phyloP scores from a whole-genome alignment of 306 rosid genomes.

The Crataegus laevigata region DNA sequence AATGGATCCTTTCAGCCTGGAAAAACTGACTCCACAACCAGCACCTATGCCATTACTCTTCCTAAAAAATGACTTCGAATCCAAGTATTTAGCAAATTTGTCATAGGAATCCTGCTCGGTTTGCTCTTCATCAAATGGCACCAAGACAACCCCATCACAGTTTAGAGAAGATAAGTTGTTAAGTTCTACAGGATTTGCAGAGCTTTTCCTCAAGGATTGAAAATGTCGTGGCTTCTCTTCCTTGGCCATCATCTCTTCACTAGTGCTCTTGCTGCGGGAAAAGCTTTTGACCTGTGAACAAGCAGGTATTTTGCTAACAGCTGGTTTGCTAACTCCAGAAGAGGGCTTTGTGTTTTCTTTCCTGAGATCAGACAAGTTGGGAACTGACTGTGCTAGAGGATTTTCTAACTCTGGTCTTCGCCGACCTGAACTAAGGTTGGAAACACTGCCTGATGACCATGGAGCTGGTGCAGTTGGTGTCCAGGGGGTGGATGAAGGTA shows the following conservation, averaged over 20 bases:
- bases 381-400: constrained; percentile 85
- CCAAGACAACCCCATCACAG: constrained; percentile 56
- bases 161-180: constrained; percentile 48
- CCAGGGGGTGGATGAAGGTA: constrained; percentile 53
- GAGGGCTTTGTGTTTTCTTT: constrained; percentile 92
- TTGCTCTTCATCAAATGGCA: constrained; percentile 65
- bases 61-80: constrained; percentile 55
- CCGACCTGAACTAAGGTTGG: constrained; percentile 50
- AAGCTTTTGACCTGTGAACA: constrained; percentile 63
- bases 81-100: constrained; percentile 33
- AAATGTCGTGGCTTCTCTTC: constrained; percentile 66
- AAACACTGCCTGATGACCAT: constrained; percentile 44
- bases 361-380: constrained; percentile 89
- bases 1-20: constrained; percentile 57
- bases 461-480: constrained; percentile 40
- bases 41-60: constrained; percentile 54
- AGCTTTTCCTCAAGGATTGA: constrained; percentile 54
- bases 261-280: constrained; percentile 55
- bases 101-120: constrained; percentile 40
- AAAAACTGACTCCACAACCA: constrained; percentile 40
- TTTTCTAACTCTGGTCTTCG: constrained; percentile 59
- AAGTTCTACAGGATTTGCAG: constrained; percentile 54
- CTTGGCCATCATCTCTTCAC: constrained; percentile 56
- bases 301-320: constrained; percentile 45
- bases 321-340: constrained; percentile 62